Percentiles rank a stretch among this genome's conserved stretches.
These are phyloP conservation scores for Rubus idaeus DNA, from an alignment of 306 rosid genomes.

Conservation along the genomic window DNA sequence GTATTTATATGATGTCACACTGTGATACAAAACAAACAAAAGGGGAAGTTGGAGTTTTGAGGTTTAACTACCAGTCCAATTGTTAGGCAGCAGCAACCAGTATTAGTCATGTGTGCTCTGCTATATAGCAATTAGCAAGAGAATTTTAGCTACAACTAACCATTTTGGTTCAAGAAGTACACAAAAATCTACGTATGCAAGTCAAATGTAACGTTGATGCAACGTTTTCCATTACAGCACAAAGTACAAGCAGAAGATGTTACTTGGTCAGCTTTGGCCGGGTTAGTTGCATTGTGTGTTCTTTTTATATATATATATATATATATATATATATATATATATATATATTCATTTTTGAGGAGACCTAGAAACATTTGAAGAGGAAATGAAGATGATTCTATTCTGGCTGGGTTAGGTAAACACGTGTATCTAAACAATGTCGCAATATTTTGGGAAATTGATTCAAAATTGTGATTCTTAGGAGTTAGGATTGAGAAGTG, in stretches of 20 bases:
- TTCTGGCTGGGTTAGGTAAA: neutral
- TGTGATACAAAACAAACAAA: neutral
- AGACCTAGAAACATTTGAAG: neutral
- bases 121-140: neutral
- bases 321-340: neutral
- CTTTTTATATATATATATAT: neutral
- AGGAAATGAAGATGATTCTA: neutral
- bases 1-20: neutral
- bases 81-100: neutral
- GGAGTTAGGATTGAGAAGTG: too few species aligned
- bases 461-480: neutral
- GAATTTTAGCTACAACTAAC: constrained; percentile 7
- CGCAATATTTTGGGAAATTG: neutral
- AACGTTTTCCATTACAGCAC: neutral
- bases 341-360: neutral
- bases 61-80: neutral
- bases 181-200: neutral
- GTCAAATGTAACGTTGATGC: neutral
- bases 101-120: neutral
- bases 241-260: neutral
- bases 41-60: neutral
- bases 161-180: neutral
- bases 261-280: neutral
- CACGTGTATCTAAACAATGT: neutral
- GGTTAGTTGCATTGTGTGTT: neutral